Evolutionary conservation across 495 filamentous ascomycete species (phyloP), one percentile per base, ranked within the genome.

Genomic region (Penicillium odoratum): DNA sequence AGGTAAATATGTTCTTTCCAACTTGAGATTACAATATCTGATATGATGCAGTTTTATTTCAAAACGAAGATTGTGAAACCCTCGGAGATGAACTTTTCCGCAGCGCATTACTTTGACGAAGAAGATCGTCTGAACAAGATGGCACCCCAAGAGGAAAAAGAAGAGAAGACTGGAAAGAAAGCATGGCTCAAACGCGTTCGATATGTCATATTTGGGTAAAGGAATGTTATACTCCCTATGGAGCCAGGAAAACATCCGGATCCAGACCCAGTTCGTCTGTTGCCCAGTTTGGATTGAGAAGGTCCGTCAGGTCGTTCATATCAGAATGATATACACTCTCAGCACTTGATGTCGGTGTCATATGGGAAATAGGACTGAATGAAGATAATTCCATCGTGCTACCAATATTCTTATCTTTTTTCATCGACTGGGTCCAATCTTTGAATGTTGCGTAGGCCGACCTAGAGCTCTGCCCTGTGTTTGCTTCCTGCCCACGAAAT

Each of bases 11-110:
- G 3, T 30, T 18, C 0, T 11, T 13, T 44, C 8, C 10, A n/a
- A 7, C 29, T 10, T 0, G 13, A 2, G n/a, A 42, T 21, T 9
- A 21, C 2, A 15, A 28, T 33, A 15, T 43, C 51, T 61, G 7
- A 58, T 40, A 13, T 49, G 40, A 11, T 6, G 16, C 25, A 64
- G 67, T 52, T 50, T 9, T 63, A 60, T 36, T 65, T 60, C 36
- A 63, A 59, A 30, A 67, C 67, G 9, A 69, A 60, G 45, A 67
- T 69, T n/a, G 59, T 67, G 28, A 64, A 55, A 21, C 46, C 61
- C 13, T 49, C 18, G 9, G 62, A 69, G 0, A 69, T 69, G 64
- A 64, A 69, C 25, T 69, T 69, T 33, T 59, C 57, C 7, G 53
- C 59, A 7, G 67, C 67, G 16, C 18, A 49, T 13, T 61, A 57